Conservation (phyloP, 306 rosid species). For the Dalbergia cochinchinensis region DNA sequence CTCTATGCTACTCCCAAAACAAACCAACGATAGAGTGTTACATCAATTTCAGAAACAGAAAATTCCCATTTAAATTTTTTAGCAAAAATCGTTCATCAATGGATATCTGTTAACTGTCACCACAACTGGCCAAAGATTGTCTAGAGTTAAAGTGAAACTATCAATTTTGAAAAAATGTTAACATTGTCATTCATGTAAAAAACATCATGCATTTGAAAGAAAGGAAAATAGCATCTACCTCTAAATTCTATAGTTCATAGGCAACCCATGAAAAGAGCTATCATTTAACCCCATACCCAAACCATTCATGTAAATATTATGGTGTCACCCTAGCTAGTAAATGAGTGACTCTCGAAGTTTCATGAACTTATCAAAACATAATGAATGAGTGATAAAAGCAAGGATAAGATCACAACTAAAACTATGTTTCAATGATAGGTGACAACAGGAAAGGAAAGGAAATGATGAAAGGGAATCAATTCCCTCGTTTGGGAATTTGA, state of each 20-base stretch:
- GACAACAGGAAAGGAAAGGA: too few relatives aligned
- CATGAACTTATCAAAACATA: conserved; percentile 35
- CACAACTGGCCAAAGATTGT: conserved; percentile 17
- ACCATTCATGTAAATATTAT: conserved; percentile 18
- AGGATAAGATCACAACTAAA: too few relatives aligned
- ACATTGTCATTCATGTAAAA: not conserved
- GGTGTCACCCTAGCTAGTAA: conserved; percentile 28
- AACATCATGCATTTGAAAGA: conserved; percentile 13
- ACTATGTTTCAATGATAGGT: too few relatives aligned
- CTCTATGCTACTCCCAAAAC: conserved; percentile 17
- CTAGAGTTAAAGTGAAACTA: not conserved
- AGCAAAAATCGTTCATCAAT: conserved; percentile 33
- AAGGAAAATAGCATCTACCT: not conserved
- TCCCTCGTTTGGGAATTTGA: too few relatives aligned
- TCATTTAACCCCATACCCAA: not conserved
- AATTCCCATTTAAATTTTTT: conserved; percentile 10
- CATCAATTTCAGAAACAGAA: conserved; percentile 20
- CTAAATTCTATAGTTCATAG: conserved; percentile 16
- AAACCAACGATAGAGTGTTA: conserved; percentile 23
- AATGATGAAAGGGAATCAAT: too few relatives aligned
- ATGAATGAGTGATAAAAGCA: not conserved
- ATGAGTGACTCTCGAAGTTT: not conserved
- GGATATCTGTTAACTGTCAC: conserved; percentile 22
- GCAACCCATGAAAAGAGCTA: conserved; percentile 4
- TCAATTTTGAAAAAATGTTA: conserved; percentile 19